These are phyloP conservation scores for Bacidia gigantensis DNA, from an alignment of 495 filamentous ascomycete species.

Conservation along the genomic window DNA sequence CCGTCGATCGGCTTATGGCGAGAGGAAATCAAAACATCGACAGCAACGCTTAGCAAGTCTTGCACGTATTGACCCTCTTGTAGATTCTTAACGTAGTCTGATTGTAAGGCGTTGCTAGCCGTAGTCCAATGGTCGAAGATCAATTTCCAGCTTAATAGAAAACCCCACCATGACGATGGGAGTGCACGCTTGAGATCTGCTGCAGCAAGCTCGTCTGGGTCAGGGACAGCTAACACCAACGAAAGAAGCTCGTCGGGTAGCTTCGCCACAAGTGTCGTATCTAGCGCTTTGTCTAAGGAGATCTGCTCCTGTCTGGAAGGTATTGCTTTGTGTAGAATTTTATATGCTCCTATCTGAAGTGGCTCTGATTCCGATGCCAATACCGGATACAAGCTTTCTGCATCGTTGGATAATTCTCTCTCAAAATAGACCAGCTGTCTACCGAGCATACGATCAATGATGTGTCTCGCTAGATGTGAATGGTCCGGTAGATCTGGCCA, in stretches of 20 bases:
- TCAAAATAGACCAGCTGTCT: conserved; percentile 49
- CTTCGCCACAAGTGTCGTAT: conserved; percentile 49
- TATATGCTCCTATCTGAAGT: conserved; percentile 70
- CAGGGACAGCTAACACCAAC: conserved; percentile 41
- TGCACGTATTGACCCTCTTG: conserved; percentile 56
- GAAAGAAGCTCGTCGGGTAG: conserved; percentile 60
- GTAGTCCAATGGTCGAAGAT: conserved; percentile 77
- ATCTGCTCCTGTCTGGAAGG: conserved; percentile 66
- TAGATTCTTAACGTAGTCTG: conserved; percentile 61
- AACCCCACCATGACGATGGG: conserved; percentile 44
- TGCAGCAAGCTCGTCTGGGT: conserved; percentile 24
- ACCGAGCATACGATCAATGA: conserved; percentile 55
- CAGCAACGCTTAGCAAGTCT: conserved; percentile 61
- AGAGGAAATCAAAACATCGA: conserved; percentile 66
- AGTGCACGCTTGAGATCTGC: conserved; percentile 36
- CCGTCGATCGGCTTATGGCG: conserved; percentile 54
- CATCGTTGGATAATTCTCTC: conserved; percentile 37
- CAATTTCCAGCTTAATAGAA: conserved; percentile 83
- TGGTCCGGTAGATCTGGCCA: conserved; percentile 32
- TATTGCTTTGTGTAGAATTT: conserved; percentile 63
- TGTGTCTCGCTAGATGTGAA: conserved; percentile 48
- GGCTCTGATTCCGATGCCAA: conserved; percentile 60
- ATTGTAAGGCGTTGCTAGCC: conserved; percentile 65
- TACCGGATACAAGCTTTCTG: conserved; percentile 51
- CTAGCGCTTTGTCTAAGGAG: conserved; percentile 66